phyloP scores from a whole-genome alignment of 2,329 filamentous ascomycete genomes.

The Lecanicillium sp. region DNA sequence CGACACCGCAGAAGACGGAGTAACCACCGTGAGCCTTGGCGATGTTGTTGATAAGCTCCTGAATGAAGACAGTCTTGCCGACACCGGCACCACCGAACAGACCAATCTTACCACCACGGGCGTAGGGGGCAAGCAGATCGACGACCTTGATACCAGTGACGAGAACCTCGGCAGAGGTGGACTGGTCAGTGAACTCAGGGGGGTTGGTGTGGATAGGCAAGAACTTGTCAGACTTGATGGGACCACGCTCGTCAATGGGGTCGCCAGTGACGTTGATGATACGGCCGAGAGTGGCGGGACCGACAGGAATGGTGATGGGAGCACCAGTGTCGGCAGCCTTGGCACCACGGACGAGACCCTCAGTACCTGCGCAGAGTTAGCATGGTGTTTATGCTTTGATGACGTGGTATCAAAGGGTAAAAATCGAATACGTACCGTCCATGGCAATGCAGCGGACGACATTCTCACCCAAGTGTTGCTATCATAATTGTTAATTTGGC shows the following conservation, averaged over 20 bases:
- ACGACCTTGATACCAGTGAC: constrained; percentile 99
- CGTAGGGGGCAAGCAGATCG: constrained; percentile 96
- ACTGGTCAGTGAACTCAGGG: constrained; percentile 89
- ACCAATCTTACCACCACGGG: constrained; percentile 99
- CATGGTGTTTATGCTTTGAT: too few species aligned
- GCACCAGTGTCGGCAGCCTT: constrained; percentile 80
- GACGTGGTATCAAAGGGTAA: too few species aligned
- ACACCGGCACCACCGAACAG: constrained; percentile 99
- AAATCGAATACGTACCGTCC: constrained; percentile 83
- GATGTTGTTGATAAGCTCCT: constrained; percentile 99
- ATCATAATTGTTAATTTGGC: constrained; percentile 28
- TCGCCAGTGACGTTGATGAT: constrained; percentile 99
- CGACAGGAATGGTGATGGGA: constrained; percentile 95
- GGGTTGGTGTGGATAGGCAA: constrained; percentile 91
- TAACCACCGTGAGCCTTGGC: constrained; percentile 99
- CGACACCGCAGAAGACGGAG: constrained; percentile 99
- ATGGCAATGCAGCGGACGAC: constrained; percentile 99
- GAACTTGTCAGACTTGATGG: constrained; percentile 86
- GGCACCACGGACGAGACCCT: constrained; percentile 95
- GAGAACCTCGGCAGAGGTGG: constrained; percentile 90
- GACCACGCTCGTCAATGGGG: constrained; percentile 98
- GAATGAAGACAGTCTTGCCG: constrained; percentile 99
- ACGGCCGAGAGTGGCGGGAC: constrained; percentile 86
- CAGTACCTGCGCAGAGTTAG: constrained; percentile 62
- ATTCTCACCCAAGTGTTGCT: constrained; percentile 99